phyloP scores from a whole-genome alignment of 176 grass and related monocot species.

The Musa troglodytarum region DNA sequence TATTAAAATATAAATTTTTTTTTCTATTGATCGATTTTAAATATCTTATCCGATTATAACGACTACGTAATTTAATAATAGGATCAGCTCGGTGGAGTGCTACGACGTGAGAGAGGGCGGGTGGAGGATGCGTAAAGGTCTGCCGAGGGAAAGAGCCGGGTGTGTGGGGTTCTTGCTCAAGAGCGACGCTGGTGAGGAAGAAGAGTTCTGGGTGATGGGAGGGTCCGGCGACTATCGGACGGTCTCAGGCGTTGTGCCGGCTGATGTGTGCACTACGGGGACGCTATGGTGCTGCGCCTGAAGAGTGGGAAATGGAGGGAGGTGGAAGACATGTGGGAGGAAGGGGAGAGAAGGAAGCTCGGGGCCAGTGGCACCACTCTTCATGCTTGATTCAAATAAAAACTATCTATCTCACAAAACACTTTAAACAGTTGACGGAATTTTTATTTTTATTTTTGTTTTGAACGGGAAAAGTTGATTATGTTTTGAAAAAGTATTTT shows the following conservation, averaged over 20 bases:
- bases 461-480: no score
- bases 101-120: conserved; percentile 31
- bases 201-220: conserved; percentile 97
- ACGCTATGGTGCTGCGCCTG: conserved; percentile 61
- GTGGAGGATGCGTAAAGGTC: conserved; percentile 37
- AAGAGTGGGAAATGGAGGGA: conserved; percentile 68
- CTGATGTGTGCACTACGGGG: conserved; percentile 54
- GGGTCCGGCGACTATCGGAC: conserved; percentile 61
- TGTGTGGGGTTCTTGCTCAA: conserved; percentile 56
- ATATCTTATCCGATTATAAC: no score
- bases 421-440: no score
- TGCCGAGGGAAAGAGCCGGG: conserved; percentile 61
- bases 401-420: no score
- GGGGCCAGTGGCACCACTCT: conserved; percentile 46
- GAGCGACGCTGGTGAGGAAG: conserved; percentile 32
- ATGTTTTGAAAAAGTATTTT: no score
- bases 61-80: no score
- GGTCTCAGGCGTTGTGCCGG: conserved; percentile 63
- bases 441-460: no score
- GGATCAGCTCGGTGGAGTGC: conserved; percentile 52
- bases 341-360: conserved; percentile 55
- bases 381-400: conserved; percentile 57
- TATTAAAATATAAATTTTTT: no score
- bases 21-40: no score
- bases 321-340: conserved; percentile 69